Conservation (phyloP, 192 early-diverging fungal species). For the Helicostylum pulchrum region DNA sequence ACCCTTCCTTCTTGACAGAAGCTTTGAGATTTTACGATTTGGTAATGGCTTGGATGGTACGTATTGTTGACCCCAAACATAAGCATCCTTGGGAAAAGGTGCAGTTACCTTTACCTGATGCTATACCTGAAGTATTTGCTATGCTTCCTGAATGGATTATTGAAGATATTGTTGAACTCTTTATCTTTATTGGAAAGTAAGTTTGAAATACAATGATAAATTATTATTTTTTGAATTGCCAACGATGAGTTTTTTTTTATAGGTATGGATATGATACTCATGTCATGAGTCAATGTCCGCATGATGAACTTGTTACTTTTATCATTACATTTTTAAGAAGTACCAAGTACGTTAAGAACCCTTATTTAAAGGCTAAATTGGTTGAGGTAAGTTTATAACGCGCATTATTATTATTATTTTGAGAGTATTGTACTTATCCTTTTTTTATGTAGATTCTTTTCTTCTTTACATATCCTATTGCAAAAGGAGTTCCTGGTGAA, state of each 20-base stretch:
- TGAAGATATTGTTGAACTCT: conserved; percentile 85
- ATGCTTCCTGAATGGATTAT: conserved; percentile 91
- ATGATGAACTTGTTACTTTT: conserved; percentile 60
- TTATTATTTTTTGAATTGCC: too few species aligned
- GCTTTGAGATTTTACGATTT: conserved; percentile 81
- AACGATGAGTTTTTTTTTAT: background rate
- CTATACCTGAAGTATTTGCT: conserved; percentile 55
- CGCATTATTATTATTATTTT: too few species aligned
- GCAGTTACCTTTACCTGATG: conserved; percentile 51
- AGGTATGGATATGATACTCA: conserved; percentile 42
- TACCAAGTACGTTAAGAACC: conserved; percentile 83
- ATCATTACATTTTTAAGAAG: conserved; percentile 78
- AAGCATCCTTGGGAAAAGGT: conserved; percentile 42
- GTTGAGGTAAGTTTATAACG: conserved; percentile 93
- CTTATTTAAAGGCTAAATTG: conserved; percentile 90
- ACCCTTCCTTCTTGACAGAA: conserved; percentile 63
- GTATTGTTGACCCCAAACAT: conserved; percentile 59
- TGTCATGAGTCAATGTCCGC: conserved; percentile 35
- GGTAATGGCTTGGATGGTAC: conserved; percentile 86
- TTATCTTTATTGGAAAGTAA: conserved; percentile 64
- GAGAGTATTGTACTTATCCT: conserved; percentile 40
- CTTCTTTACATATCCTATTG: conserved; percentile 72
- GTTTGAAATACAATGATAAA: conserved; percentile 9
- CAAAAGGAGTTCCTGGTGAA: conserved; percentile 54
- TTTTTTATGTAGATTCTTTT: conserved; percentile 64